Evolutionary conservation across 805 yeast species (phyloP), one percentile per base, ranked within the genome.

Genomic region (Candida hungchunana): DNA sequence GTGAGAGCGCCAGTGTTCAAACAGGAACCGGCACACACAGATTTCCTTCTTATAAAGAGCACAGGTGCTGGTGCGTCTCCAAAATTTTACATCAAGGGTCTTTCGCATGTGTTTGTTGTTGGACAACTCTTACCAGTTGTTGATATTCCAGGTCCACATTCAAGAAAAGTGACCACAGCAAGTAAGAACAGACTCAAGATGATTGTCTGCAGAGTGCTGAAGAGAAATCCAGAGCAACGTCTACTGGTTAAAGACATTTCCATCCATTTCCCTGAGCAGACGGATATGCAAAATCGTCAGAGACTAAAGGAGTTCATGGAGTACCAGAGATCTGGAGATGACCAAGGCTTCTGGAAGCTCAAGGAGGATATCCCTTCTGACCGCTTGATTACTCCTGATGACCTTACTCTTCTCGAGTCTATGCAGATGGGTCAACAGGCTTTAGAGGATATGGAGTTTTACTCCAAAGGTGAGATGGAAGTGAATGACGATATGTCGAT

Each of bases 281-380:
- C 84, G 53, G 97, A 93, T 54, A 89, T 90, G 86, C 98, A 93
- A 58, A 90, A 87, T 56, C 74, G 98, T 50, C 97, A 90, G 62
- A 71, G 96, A 43, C 70, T 93, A 38, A 93, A 93, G 59, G 98
- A 93, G 62, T 93, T 93, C 51, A 93, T 93, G 98, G 97, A 89
- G 52, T 93, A 85, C 52, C 97, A 90, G 62, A 71, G 97, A 50
- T 78, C 82, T 25, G 97, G 97, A 10, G 86, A 82, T 7, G 97
- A 89, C 59, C 96, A 88, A 49, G 96, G 97, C 1, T 83, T 67
- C 52, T 93, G 98, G 98, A 90, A 88, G 53, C 69, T 93, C 39
- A 86, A 86, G 51, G 83, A 77, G 30, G 67, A 72, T 2, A 66
- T 89, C 9, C 93, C 95, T 1, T 73, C 67, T 26, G 69, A 90